Evolutionary conservation across 139 green algal genomes (phyloP).

Genomic region (Ostreobium quekettii): DNA sequence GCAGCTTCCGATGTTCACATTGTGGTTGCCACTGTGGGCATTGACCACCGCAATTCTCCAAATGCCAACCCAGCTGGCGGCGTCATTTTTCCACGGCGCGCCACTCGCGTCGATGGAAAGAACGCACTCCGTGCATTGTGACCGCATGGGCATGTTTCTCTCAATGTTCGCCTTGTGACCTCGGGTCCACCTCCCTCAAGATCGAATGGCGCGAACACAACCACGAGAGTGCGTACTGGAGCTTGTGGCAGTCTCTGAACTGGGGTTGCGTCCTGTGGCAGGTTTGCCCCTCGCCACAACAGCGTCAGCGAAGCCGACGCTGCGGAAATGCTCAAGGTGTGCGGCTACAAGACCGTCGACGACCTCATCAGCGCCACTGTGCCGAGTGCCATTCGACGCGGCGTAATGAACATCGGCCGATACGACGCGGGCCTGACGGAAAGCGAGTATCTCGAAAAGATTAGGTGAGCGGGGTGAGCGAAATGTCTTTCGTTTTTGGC

Average conservation of each 20-base stretch:
- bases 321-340: constrained; percentile 69
- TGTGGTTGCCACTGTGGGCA: not conserved
- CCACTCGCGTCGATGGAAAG: not conserved
- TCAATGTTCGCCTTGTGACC: not conserved
- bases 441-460: constrained; percentile 74
- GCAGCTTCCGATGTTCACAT: not conserved
- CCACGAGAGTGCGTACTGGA: not conserved
- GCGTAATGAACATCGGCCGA: constrained; percentile 70
- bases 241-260: not conserved
- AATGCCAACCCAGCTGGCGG: not conserved
- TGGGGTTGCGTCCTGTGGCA: constrained; percentile 38
- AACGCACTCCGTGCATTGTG: not conserved
- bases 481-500: not conserved
- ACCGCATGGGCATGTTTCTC: not conserved
- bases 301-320: constrained; percentile 65
- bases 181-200: too few species aligned
- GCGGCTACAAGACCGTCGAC: constrained; percentile 77
- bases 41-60: not conserved
- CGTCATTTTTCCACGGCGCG: not conserved
- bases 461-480: constrained; percentile 78
- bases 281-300: constrained; percentile 95
- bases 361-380: constrained; percentile 92
- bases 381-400: constrained; percentile 71
- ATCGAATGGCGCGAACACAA: too few species aligned
- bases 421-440: constrained; percentile 83